Evolutionary conservation across 139 green algal species (phyloP).

Genomic region (Coelastrella sp.): DNA sequence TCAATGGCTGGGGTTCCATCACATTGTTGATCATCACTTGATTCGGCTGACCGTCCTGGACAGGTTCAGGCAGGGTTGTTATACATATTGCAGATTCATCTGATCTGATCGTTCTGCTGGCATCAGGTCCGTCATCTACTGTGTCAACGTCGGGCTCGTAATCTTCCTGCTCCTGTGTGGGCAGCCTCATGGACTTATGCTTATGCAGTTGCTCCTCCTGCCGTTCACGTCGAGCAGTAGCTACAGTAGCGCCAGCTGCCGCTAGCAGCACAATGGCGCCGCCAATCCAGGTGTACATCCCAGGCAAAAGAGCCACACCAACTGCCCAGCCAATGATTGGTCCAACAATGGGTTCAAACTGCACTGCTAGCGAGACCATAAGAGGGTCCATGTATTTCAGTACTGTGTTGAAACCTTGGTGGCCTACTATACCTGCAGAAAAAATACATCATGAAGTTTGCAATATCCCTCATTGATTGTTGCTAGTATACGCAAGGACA

Average conservation of each 20-base stretch:
- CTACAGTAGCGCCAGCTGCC: conserved; percentile 59
- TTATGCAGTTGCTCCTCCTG: conserved; percentile 13
- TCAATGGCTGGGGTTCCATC: too few relatives aligned
- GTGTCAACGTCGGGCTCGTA: not conserved
- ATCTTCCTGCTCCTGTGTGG: not conserved
- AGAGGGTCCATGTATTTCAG: conserved; percentile 71
- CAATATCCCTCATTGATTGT: too few relatives aligned
- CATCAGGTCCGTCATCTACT: not conserved
- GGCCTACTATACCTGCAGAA: conserved; percentile 70
- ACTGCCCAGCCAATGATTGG: conserved; percentile 76
- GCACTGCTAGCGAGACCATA: conserved; percentile 76
- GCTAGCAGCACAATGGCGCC: conserved; percentile 68
- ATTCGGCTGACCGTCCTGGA: too few relatives aligned
- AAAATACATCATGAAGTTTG: too few relatives aligned
- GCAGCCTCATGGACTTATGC: not conserved
- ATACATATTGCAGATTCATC: too few relatives aligned
- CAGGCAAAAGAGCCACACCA: conserved; percentile 62
- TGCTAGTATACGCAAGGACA: too few relatives aligned
- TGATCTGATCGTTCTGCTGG: too few relatives aligned
- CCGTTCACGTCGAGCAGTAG: conserved; percentile 5
- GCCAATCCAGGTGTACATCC: conserved; percentile 65
- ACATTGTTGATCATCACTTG: too few relatives aligned
- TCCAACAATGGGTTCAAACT: conserved; percentile 85
- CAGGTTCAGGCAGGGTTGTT: too few relatives aligned
- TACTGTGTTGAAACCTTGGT: conserved; percentile 79